Conservation (phyloP, 2,329 filamentous ascomycete species). For the Colletotrichum nymphaeae region DNA sequence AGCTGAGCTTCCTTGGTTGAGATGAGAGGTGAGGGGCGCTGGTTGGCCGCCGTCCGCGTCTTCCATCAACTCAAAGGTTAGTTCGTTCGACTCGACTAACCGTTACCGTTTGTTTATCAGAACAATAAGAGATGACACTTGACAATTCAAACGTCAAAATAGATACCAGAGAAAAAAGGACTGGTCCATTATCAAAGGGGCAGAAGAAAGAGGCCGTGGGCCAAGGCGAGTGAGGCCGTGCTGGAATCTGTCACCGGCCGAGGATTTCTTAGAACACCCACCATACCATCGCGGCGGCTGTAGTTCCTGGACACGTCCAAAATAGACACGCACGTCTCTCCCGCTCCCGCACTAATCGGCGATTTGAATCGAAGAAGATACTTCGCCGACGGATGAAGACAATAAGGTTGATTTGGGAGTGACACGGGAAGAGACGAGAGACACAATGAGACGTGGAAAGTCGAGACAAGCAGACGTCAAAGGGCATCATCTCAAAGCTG, state of each 20-base stretch:
- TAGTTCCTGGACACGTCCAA: neutral
- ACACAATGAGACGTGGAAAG: neutral
- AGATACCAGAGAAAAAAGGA: neutral
- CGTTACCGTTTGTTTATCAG: neutral
- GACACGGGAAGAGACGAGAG: neutral
- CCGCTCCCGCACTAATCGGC: constrained; percentile 11
- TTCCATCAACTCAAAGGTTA: neutral
- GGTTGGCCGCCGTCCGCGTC: neutral
- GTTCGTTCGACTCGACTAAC: neutral
- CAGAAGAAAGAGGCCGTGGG: neutral
- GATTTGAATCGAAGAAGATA: neutral
- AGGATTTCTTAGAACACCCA: constrained; percentile 1
- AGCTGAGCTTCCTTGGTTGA: neutral
- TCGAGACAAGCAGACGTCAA: neutral
- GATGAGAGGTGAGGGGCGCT: neutral
- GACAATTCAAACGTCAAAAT: neutral
- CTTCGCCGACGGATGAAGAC: neutral
- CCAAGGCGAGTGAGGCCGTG: neutral
- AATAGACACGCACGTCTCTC: neutral
- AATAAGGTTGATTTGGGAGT: neutral
- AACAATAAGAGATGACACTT: neutral
- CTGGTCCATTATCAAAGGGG: too few relatives aligned
- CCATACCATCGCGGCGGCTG: neutral
- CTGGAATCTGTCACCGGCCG: constrained; percentile 9
- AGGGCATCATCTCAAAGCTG: constrained; percentile 11